Evolutionary conservation across 768 basidiomycete species (phyloP).

Genomic region (Coprinopsis strossmayeri): DNA sequence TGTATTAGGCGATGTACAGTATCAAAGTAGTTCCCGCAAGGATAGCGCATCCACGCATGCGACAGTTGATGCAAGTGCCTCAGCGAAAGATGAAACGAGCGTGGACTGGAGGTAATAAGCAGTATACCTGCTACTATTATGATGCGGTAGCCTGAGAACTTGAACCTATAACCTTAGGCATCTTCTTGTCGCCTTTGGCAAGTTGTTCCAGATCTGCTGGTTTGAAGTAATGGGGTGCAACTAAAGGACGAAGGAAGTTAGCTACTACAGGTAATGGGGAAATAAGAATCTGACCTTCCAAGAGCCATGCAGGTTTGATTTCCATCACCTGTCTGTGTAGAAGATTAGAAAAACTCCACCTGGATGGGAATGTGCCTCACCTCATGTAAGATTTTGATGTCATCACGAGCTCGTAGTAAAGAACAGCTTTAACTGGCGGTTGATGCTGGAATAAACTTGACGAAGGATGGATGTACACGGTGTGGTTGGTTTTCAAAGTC

Average conservation of each 20-base stretch:
- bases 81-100: too few relatives aligned
- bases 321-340: slow-evolving; percentile 85
- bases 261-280: neutral
- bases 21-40: too few relatives aligned
- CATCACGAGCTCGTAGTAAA: slow-evolving; percentile 97
- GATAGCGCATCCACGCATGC: too few relatives aligned
- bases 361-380: slow-evolving; percentile 22
- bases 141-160: slow-evolving; percentile 20
- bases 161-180: slow-evolving; percentile 76
- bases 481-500: slow-evolving; percentile 93
- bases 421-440: slow-evolving; percentile 82
- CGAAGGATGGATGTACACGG: slow-evolving; percentile 95
- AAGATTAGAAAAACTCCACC: slow-evolving; percentile 1
- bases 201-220: slow-evolving; percentile 75
- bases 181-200: slow-evolving; percentile 80
- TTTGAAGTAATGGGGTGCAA: slow-evolving; percentile 97
- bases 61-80: too few relatives aligned
- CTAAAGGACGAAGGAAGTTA: slow-evolving; percentile 29
- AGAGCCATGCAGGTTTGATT: slow-evolving; percentile 90
- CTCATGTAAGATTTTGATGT: slow-evolving; percentile 97
- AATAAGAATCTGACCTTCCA: slow-evolving; percentile 57
- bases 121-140: too few relatives aligned
- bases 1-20: neutral
- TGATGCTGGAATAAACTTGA: slow-evolving; percentile 94
- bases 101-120: too few relatives aligned